These are phyloP conservation scores for Seiridium unicorne DNA, from an alignment of 2,329 filamentous ascomycete genomes.

Conservation along the genomic window DNA sequence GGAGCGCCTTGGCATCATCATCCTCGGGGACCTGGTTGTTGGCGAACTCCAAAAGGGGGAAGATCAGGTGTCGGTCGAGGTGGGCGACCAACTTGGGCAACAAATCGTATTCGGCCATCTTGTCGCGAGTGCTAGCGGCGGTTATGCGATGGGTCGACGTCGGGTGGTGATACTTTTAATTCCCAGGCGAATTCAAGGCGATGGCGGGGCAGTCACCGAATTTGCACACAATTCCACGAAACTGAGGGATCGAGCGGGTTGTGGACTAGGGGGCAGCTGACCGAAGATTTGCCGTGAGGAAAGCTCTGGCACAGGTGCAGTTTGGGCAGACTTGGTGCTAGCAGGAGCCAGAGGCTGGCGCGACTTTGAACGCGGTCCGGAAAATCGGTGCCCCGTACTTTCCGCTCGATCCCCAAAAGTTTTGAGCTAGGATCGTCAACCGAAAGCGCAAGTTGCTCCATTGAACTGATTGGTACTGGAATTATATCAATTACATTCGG, in stretches of 20 bases:
- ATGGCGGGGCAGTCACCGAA: constrained; percentile 9
- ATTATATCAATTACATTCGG: not conserved
- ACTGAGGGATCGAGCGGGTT: constrained; percentile 2
- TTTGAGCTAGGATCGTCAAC: not conserved
- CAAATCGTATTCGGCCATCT: constrained; percentile 72
- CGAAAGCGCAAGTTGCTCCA: not conserved
- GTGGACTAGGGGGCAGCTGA: not conserved
- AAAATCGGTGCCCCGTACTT: not conserved
- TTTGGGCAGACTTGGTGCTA: not conserved
- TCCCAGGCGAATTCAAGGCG: not conserved
- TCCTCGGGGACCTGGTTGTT: constrained; percentile 78
- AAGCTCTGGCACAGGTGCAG: not conserved
- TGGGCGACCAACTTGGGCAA: constrained; percentile 86
- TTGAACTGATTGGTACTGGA: too few species aligned
- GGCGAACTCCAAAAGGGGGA: constrained; percentile 91
- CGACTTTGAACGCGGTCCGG: not conserved
- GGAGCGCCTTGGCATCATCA: constrained; percentile 55
- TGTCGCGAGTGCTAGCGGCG: constrained; percentile 24
- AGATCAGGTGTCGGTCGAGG: constrained; percentile 94
- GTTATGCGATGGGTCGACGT: not conserved
- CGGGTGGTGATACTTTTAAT: not conserved
- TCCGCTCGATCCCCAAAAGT: not conserved
- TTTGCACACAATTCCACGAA: constrained; percentile 6
- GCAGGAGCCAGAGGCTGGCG: too few species aligned
- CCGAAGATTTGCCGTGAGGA: constrained; percentile 2